These are phyloP conservation scores for Debaryomyces psychrophilus DNA, from an alignment of 1,139 yeast species.

Conservation along the genomic window DNA sequence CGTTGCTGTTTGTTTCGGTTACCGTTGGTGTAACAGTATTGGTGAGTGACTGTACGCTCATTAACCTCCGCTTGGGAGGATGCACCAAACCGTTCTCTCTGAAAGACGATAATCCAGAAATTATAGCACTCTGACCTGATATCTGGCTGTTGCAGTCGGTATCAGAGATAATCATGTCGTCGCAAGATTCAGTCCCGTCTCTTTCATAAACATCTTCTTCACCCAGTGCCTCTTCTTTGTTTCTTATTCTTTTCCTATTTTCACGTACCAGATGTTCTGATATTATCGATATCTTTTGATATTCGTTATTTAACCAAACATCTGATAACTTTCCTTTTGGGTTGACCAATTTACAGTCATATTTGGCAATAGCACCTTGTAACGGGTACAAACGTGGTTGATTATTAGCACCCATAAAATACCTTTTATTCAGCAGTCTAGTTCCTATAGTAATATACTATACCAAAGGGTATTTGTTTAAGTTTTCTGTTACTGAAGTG, in stretches of 20 bases:
- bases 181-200: slow-evolving; percentile 32
- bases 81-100: slow-evolving; percentile 31
- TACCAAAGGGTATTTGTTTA: not conserved
- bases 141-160: slow-evolving; percentile 34
- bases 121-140: slow-evolving; percentile 21
- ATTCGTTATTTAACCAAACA: slow-evolving; percentile 37
- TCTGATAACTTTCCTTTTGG: slow-evolving; percentile 40
- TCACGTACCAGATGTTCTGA: slow-evolving; percentile 20
- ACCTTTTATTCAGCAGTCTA: not conserved
- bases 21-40: slow-evolving; percentile 15
- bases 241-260: slow-evolving; percentile 29
- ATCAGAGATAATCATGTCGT: slow-evolving; percentile 43
- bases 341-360: slow-evolving; percentile 37
- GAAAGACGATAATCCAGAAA: slow-evolving; percentile 14
- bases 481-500: not conserved
- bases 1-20: slow-evolving; percentile 8
- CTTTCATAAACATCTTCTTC: slow-evolving; percentile 19
- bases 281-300: slow-evolving; percentile 30
- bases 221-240: slow-evolving; percentile 14
- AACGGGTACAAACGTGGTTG: slow-evolving; percentile 43
- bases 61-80: slow-evolving; percentile 47
- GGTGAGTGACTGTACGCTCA: slow-evolving; percentile 22
- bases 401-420: slow-evolving; percentile 7
- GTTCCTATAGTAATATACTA: not conserved
- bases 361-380: slow-evolving; percentile 30